Percentiles rank a stretch among this genome's conserved stretches.
phyloP scores from a whole-genome alignment of 2,329 filamentous ascomycete genomes.

The Ophiostoma quercus region DNA sequence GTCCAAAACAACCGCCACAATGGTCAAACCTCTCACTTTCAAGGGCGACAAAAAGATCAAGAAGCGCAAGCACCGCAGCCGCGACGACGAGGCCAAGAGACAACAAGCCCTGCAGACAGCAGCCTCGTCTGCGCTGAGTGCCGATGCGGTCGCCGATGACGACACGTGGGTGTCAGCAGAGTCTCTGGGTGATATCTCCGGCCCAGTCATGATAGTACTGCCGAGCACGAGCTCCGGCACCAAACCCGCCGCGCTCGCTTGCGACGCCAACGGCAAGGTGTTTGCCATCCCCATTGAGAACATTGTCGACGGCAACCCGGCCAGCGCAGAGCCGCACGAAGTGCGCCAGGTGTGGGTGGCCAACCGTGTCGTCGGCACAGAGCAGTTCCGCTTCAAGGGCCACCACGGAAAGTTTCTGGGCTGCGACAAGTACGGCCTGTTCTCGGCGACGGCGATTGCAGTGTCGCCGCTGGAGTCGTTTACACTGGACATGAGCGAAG shows the following conservation, averaged over 20 bases:
- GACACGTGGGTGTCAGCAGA: slow-evolving; percentile 92
- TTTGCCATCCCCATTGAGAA: slow-evolving; percentile 82
- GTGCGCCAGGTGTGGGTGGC: slow-evolving; percentile 94
- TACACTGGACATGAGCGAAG: slow-evolving; percentile 46
- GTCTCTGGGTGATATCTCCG: slow-evolving; percentile 64
- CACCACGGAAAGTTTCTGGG: slow-evolving; percentile 85
- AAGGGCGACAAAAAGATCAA: slow-evolving; percentile 96
- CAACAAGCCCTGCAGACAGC: slow-evolving; percentile 34
- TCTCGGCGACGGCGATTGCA: slow-evolving; percentile 73
- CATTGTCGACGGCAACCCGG: slow-evolving; percentile 72
- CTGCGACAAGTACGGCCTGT: slow-evolving; percentile 75
- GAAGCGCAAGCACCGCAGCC: slow-evolving; percentile 73
- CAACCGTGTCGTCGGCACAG: slow-evolving; percentile 74
- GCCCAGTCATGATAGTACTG: slow-evolving; percentile 77
- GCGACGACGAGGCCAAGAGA: slow-evolving; percentile 48
- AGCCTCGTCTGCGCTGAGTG: background rate
- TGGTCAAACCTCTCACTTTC: slow-evolving; percentile 88
- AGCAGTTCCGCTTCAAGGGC: slow-evolving; percentile 79
- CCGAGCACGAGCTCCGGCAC: slow-evolving; percentile 54
- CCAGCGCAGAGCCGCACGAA: slow-evolving; percentile 90
- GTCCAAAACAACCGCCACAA: slow-evolving; percentile 34
- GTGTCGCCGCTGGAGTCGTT: slow-evolving; percentile 82
- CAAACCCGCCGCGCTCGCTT: slow-evolving; percentile 67
- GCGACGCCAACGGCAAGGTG: slow-evolving; percentile 79
- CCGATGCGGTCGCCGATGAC: slow-evolving; percentile 49